Evolutionary conservation across 2,329 filamentous ascomycete species (phyloP).

Genomic region (Monosporascus sp.): DNA sequence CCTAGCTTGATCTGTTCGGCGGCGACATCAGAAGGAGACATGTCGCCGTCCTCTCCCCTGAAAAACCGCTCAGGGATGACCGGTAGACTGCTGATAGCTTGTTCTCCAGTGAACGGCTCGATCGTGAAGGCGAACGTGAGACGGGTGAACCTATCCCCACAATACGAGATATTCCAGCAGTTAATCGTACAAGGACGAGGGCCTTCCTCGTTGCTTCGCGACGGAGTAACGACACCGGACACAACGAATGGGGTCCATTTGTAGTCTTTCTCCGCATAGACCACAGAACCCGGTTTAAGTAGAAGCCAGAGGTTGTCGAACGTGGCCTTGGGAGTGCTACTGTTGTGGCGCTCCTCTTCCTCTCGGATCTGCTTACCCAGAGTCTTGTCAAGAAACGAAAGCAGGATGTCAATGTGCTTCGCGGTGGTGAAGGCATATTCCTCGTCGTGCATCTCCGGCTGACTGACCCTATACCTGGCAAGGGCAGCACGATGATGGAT

Average conservation of each 20-base stretch:
- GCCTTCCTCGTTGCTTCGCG: neutral
- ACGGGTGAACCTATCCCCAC: constrained; percentile 29
- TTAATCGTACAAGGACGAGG: constrained; percentile 21
- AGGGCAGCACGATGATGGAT: constrained; percentile 42
- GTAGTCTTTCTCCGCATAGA: constrained; percentile 36
- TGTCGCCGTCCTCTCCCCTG: constrained; percentile 28
- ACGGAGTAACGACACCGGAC: constrained; percentile 23
- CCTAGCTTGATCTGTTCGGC: constrained; percentile 37
- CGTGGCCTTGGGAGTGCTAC: constrained; percentile 35
- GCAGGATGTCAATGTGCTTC: constrained; percentile 41
- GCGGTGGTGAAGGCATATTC: constrained; percentile 37
- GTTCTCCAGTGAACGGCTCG: constrained; percentile 37
- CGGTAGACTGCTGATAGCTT: constrained; percentile 35
- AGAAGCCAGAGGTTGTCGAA: constrained; percentile 43
- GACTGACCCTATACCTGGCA: constrained; percentile 34
- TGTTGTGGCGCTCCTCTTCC: constrained; percentile 37
- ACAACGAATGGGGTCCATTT: constrained; percentile 39
- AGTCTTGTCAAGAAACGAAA: constrained; percentile 37
- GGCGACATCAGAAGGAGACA: constrained; percentile 25
- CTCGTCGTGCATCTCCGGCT: constrained; percentile 35
- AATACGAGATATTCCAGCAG: constrained; percentile 39
- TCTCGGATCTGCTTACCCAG: constrained; percentile 31
- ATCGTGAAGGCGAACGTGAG: constrained; percentile 33
- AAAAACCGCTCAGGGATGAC: constrained; percentile 41
- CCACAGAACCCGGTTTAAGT: constrained; percentile 39